phyloP scores from a whole-genome alignment of 1,139 yeast genomes.

The Protomyces inundatus region DNA sequence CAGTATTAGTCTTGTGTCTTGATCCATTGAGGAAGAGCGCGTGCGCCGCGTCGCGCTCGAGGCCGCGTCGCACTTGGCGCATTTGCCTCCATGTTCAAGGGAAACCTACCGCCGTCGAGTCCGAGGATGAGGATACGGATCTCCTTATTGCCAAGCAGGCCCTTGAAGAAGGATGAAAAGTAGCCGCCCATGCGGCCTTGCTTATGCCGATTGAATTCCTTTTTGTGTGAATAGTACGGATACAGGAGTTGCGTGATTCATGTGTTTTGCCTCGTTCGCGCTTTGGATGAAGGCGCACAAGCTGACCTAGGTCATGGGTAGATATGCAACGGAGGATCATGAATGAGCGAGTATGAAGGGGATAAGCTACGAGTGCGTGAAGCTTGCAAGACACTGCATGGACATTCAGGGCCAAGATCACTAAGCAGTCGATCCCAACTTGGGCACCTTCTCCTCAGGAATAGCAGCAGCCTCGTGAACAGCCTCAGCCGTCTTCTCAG shows the following conservation, averaged over 20 bases:
- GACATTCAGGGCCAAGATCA: too few species aligned
- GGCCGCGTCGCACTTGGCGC: background rate
- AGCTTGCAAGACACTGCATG: background rate
- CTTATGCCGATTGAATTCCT: too few species aligned
- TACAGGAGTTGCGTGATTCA: too few species aligned
- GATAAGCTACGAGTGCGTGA: background rate
- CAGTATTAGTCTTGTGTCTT: background rate
- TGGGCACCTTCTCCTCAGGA: conserved; percentile 16
- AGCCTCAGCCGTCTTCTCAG: background rate
- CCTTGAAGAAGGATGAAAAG: conserved; percentile 77
- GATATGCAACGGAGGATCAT: background rate
- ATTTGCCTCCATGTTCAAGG: background rate
- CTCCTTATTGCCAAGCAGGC: conserved; percentile 89
- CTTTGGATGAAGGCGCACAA: too few species aligned
- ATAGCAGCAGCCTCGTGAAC: background rate
- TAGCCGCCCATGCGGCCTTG: conserved; percentile 52
- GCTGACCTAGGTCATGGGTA: too few species aligned
- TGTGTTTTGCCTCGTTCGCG: too few species aligned
- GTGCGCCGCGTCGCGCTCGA: too few species aligned
- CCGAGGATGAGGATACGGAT: conserved; percentile 88
- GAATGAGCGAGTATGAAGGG: background rate
- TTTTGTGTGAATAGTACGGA: too few species aligned
- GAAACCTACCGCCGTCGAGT: conserved; percentile 63
- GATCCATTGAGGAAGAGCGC: background rate
- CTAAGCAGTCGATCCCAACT: conserved; percentile 16